Base-by-base conservation (phyloP, 1,139 yeast species). In the Schwanniomyces etchellsii region DNA sequence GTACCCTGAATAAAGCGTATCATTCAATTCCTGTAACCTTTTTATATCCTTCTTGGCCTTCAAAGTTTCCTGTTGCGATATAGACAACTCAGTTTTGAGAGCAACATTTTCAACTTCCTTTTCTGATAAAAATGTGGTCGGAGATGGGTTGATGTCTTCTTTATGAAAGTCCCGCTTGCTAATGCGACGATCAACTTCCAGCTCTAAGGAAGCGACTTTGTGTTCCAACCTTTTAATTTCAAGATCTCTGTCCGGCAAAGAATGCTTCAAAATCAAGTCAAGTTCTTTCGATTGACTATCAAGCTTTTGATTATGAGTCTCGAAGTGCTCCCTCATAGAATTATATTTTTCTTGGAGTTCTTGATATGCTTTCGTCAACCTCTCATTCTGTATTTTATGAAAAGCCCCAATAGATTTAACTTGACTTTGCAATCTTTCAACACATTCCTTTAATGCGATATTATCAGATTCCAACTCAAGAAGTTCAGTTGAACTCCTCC, bases 21-120 rank as follows among this genome's bases (percentile, higher is more conserved):
- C 55, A 12, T 45, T 36, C n/a, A 36, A 34, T 3, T 41, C 39
- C 13, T 47, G 45, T 1, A 42, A 24, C 14, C 40, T 39, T 4
- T 26, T 32, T 3, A 55, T 24, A 7, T 18, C 21, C n/a, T n/a
- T n/a, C n/a, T n/a, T n/a, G n/a, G n/a, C n/a, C n/a, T n/a, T n/a
- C n/a, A n/a, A n/a, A n/a, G n/a, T n/a, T n/a, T n/a, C n/a, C n/a
- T n/a, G n/a, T n/a, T n/a, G n/a, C n/a, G n/a, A n/a, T n/a, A n/a
- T n/a, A n/a, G n/a, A n/a, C 21, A 18, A 18, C n/a, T 18, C 9
- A 18, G 21, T 18, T 18, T 18, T 18, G 7, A n/a, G n/a, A n/a
- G n/a, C 9, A 7, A 7, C n/a, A 18, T 18, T 18, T 18, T 18
- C 21, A 18, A 18, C 9, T 7, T 18, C 21, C n/a, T 18, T 18